These are phyloP conservation scores for Zygoascus bituminiphila DNA, from an alignment of 805 yeast species.

Conservation along the genomic window DNA sequence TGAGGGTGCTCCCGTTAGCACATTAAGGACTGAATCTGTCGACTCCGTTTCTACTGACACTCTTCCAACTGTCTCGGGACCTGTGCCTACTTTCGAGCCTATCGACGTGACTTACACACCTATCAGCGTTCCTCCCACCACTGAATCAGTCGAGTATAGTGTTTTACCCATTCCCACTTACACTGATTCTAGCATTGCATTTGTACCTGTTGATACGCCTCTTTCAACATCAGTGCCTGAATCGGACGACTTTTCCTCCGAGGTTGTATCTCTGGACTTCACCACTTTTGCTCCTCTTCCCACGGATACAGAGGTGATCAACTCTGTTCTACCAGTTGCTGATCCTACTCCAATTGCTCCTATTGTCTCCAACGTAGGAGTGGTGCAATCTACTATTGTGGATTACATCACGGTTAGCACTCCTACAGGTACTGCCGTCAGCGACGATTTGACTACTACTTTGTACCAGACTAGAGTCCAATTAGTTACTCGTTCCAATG, in stretches of 20 bases:
- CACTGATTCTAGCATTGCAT: neutral
- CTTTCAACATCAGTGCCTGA: neutral
- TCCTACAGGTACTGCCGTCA: neutral
- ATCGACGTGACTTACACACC: neutral
- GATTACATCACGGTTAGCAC: neutral
- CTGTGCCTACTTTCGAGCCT: neutral
- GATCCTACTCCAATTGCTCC: neutral
- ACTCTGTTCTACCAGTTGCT: neutral
- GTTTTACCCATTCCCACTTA: neutral
- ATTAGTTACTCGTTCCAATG: neutral
- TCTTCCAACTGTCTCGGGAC: neutral
- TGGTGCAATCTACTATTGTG: neutral
- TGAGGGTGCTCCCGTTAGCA: neutral
- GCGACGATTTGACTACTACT: neutral
- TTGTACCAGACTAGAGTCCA: neutral
- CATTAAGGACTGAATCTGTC: constrained; percentile 1
- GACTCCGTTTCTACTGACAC: constrained; percentile 1
- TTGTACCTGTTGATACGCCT: neutral
- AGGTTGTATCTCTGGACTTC: neutral
- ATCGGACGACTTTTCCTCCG: neutral
- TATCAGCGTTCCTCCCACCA: neutral
- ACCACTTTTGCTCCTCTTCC: neutral
- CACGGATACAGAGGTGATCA: neutral
- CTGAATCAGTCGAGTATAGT: neutral
- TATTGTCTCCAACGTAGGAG: neutral